These are phyloP conservation scores for Arabidopsis suecica DNA, from an alignment of 345 rosid genomes.

Conservation along the genomic window DNA sequence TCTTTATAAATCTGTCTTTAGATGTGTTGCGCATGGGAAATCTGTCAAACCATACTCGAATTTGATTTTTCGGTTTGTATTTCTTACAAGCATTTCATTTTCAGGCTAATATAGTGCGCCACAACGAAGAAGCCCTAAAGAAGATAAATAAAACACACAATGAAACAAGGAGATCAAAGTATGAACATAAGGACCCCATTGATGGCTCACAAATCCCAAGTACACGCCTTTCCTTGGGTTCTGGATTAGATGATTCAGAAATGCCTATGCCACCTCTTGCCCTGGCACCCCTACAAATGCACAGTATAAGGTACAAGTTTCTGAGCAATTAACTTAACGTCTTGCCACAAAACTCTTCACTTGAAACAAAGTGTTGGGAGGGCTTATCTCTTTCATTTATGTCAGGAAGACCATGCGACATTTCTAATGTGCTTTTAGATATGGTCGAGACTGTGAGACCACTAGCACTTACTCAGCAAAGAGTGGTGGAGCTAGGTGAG, in stretches of 20 bases:
- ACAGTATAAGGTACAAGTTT: slow-evolving; percentile 66
- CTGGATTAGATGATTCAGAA: slow-evolving; percentile 66
- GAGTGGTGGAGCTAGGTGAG: slow-evolving; percentile 64
- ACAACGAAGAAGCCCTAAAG: slow-evolving; percentile 71
- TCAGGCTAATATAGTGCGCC: slow-evolving; percentile 81
- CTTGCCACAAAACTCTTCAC: slow-evolving; percentile 9
- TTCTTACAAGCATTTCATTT: slow-evolving; percentile 15
- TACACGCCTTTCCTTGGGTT: slow-evolving; percentile 46
- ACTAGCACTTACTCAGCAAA: slow-evolving; percentile 78
- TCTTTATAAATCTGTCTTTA: slow-evolving; percentile 9
- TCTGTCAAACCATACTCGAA: not conserved
- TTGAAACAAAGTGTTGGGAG: slow-evolving; percentile 13
- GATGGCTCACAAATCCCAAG: slow-evolving; percentile 43
- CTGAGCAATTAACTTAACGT: slow-evolving; percentile 3
- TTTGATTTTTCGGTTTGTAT: not conserved
- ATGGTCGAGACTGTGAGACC: slow-evolving; percentile 82
- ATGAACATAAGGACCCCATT: slow-evolving; percentile 40
- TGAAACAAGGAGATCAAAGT: slow-evolving; percentile 59
- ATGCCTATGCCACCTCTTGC: slow-evolving; percentile 94
- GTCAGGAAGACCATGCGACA: slow-evolving; percentile 96
- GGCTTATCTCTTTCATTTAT: slow-evolving; percentile 58
- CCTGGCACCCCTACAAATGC: slow-evolving; percentile 62
- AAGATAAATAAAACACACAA: slow-evolving; percentile 53
- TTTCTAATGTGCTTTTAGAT: slow-evolving; percentile 74
- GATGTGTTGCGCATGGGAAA: not conserved